Conservation (phyloP, 805 yeast species). For the Soucietia sequanensis region DNA sequence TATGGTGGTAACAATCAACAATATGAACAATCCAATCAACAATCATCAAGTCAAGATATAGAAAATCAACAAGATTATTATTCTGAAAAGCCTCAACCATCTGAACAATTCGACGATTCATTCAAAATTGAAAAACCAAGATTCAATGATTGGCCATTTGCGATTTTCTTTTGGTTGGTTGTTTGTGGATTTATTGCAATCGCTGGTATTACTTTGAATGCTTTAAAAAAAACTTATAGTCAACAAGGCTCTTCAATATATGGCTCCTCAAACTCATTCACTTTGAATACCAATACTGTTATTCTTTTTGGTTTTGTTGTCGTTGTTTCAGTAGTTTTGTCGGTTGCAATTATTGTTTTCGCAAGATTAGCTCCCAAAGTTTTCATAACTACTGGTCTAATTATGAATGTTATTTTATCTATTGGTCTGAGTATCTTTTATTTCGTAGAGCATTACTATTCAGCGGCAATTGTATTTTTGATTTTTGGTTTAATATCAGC, state of each 20-base stretch:
- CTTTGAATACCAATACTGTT: conserved; percentile 73
- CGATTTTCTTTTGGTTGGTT: conserved; percentile 46
- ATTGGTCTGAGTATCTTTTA: conserved; percentile 77
- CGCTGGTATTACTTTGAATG: conserved; percentile 65
- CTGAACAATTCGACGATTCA: conserved; percentile 57
- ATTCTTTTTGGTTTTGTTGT: conserved; percentile 66
- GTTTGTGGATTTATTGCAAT: conserved; percentile 68
- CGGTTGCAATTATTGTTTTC: conserved; percentile 52
- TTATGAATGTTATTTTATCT: conserved; percentile 65
- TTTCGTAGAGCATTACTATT: conserved; percentile 64
- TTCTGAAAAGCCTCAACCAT: conserved; percentile 31
- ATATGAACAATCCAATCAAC: conserved; percentile 3
- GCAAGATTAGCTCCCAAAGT: conserved; percentile 65
- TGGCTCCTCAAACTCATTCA: conserved; percentile 48
- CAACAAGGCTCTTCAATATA: conserved; percentile 67
- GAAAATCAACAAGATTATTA: conserved; percentile 21
- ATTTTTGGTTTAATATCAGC: conserved; percentile 65
- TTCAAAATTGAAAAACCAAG: conserved; percentile 64
- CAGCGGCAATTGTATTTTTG: conserved; percentile 76
- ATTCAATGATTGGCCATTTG: conserved; percentile 71
- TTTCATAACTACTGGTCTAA: conserved; percentile 68
- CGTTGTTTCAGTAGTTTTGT: conserved; percentile 56
- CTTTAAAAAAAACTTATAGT: conserved; percentile 55
- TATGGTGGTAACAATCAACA: too few relatives aligned
- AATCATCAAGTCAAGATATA: conserved; percentile 23